Evolutionary conservation across 306 rosid genomes (phyloP).

Genomic region (Arachis stenosperma): DNA sequence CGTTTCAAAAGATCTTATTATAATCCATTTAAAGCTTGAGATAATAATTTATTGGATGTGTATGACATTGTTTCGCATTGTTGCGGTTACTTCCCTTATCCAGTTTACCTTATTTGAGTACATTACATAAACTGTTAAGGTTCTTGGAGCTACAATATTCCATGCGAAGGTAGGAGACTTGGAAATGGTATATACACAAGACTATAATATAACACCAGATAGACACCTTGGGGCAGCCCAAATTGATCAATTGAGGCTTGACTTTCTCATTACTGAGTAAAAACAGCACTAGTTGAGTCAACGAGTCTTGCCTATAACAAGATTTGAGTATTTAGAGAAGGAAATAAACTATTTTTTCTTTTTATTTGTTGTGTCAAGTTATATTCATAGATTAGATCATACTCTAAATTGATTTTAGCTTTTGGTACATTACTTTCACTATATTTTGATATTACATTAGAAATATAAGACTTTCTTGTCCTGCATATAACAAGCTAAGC

Average conservation of each 20-base stretch:
- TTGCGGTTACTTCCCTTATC: too few species aligned
- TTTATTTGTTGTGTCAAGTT: too few species aligned
- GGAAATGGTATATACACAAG: conserved; percentile 90
- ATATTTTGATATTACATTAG: conserved; percentile 1
- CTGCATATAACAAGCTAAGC: not conserved
- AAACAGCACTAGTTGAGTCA: conserved; percentile 19
- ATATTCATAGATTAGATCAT: not conserved
- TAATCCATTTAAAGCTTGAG: too few species aligned
- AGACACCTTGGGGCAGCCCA: conserved; percentile 98
- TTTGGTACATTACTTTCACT: conserved; percentile 2
- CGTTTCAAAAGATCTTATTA: too few species aligned
- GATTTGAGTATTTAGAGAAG: too few species aligned
- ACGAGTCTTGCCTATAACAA: not conserved
- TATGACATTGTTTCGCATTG: too few species aligned
- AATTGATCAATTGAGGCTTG: conserved; percentile 81
- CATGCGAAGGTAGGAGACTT: conserved; percentile 88
- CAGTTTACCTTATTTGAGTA: too few species aligned
- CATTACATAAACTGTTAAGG: not conserved
- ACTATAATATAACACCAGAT: conserved; percentile 96
- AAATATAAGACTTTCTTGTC: conserved; percentile 11
- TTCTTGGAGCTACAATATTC: conserved; percentile 87
- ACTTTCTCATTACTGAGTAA: conserved; percentile 94
- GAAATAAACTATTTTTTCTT: too few species aligned
- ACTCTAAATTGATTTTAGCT: conserved; percentile 1
- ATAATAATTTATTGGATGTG: too few species aligned